Base-by-base conservation (phyloP, 176 grass and related monocot genomes). In the Panicum miliaceum region DNA sequence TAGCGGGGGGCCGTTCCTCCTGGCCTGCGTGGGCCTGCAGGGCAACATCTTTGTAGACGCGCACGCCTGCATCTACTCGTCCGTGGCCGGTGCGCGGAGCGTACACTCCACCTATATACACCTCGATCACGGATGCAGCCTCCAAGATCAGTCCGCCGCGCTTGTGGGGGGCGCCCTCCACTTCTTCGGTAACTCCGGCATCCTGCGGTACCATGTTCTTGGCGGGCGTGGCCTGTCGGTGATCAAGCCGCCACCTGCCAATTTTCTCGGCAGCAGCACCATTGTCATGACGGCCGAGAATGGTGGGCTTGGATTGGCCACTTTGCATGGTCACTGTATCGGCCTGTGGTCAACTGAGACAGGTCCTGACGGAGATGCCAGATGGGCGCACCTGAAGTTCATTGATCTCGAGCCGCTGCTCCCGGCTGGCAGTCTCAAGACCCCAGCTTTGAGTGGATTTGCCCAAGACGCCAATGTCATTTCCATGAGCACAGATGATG, bases 71-170 rank as follows among this genome's bases (percentile, higher is more conserved):
- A 22, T 22, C 18, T 41, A 22, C 36, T 68, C 36, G 19, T 40
- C 15, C 5, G 65, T 41, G 35, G 22, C 65, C 36, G 18, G 65
- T 8, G 18, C 0, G 36, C 6, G 0, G 64, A 10, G 15, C 15
- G 6, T 32, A 32, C 1, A 1, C 7, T 2, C 8, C 0, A 3
- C 32, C 19, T 0, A 4, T 34, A 6, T 66, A 1, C 1, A 3
- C 35, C 16, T 20, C 3, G 2, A 38, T 16, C 0, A 16, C 61
- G 1, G 5, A 1, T 38, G 2, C 65, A 12, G 8, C 36, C 65
- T 68, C 15, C 19, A 38, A 3, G 8, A n/a, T 8, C 8, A 19
- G 0, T 19, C 36, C 8, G 0, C 65, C 18, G 4, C 19, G 18
- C 65, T 41, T 0, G 65, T 68, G 3, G 65, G 36, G 18, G 19